Evolutionary conservation across 257 asterid species (phyloP).

Genomic region (Salvia splendens): DNA sequence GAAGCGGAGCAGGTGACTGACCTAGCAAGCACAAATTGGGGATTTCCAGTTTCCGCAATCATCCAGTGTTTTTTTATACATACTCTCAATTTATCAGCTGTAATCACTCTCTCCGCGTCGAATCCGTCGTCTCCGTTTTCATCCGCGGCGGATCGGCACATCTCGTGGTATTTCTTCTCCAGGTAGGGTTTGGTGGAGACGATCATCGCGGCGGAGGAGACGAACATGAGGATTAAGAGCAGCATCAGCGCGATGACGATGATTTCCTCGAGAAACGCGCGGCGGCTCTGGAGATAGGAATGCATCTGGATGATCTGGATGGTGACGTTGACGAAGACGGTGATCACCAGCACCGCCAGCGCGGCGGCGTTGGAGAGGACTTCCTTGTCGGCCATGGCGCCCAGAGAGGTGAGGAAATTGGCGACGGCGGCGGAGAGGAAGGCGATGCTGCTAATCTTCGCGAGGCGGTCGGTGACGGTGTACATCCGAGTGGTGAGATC

Average conservation of each 20-base stretch:
- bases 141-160: constrained; percentile 32
- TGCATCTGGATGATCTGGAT: constrained; percentile 40
- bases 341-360: constrained; percentile 39
- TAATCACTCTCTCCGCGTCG: constrained; percentile 19
- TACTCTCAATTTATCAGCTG: constrained; percentile 30
- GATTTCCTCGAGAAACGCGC: not conserved
- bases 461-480: constrained; percentile 41
- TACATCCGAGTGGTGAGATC: constrained; percentile 42
- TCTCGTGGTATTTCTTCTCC: constrained; percentile 39
- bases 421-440: constrained; percentile 44
- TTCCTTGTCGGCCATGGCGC: constrained; percentile 41
- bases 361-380: constrained; percentile 39
- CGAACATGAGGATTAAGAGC: constrained; percentile 29
- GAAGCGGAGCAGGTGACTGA: constrained; percentile 41
- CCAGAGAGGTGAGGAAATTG: constrained; percentile 41
- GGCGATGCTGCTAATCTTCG: constrained; percentile 41
- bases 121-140: constrained; percentile 30
- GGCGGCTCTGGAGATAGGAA: not conserved
- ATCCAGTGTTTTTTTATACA: constrained; percentile 41
- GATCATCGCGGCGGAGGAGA: constrained; percentile 40
- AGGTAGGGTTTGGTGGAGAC: constrained; percentile 33
- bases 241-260: constrained; percentile 14
- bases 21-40: constrained; percentile 49
- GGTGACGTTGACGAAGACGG: constrained; percentile 33
- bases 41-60: constrained; percentile 50